phyloP scores from a whole-genome alignment of 768 basidiomycete genomes.

The Pulveroboletus sp. region DNA sequence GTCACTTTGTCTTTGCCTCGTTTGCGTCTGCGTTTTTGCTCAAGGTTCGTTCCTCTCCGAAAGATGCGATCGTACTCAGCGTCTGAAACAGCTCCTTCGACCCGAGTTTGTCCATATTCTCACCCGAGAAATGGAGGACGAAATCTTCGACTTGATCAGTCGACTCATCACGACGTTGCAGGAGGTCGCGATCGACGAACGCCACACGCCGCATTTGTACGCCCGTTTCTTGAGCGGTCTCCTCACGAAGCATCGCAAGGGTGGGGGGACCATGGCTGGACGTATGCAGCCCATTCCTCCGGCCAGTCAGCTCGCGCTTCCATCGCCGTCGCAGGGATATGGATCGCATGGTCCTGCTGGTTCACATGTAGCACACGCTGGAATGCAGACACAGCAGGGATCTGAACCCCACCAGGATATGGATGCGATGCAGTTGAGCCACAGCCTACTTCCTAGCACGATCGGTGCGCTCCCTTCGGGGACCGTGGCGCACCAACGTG shows the following conservation, averaged over 20 bases:
- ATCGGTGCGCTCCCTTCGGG: not conserved
- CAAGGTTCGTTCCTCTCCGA: slow-evolving; percentile 45
- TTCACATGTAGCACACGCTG: slow-evolving; percentile 21
- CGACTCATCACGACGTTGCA: slow-evolving; percentile 68
- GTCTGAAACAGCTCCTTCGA: slow-evolving; percentile 51
- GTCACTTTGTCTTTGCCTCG: slow-evolving; percentile 73
- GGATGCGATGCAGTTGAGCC: slow-evolving; percentile 33
- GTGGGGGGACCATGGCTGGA: slow-evolving; percentile 52
- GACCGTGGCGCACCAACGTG: slow-evolving; percentile 25
- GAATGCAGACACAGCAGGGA: slow-evolving; percentile 10
- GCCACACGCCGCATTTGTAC: slow-evolving; percentile 76
- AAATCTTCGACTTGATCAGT: slow-evolving; percentile 69
- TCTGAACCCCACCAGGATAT: slow-evolving; percentile 17
- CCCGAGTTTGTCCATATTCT: slow-evolving; percentile 69
- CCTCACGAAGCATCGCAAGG: slow-evolving; percentile 63
- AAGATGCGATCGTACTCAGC: not conserved
- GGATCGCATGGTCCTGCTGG: slow-evolving; percentile 31
- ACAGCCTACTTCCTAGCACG: not conserved
- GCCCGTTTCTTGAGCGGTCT: slow-evolving; percentile 76
- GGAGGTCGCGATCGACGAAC: slow-evolving; percentile 75
- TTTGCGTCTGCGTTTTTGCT: slow-evolving; percentile 83
- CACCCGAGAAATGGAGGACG: slow-evolving; percentile 53
- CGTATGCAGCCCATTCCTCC: slow-evolving; percentile 51
- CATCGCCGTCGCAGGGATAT: slow-evolving; percentile 14
- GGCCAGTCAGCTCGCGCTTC: slow-evolving; percentile 30